These are phyloP conservation scores for Annulohypoxylon stygium DNA, from an alignment of 495 filamentous ascomycete genomes.

Conservation along the genomic window DNA sequence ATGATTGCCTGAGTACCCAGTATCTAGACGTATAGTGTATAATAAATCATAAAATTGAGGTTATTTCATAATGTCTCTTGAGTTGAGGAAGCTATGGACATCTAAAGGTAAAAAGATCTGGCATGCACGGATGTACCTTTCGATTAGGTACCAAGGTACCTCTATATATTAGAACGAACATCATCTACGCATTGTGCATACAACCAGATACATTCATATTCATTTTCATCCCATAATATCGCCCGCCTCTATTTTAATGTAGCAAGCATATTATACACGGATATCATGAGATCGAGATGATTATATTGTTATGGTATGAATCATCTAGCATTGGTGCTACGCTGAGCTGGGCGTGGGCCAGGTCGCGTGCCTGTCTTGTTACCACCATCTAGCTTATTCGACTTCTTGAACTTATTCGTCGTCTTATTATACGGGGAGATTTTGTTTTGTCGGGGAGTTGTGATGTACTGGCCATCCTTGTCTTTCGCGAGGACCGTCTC, in stretches of 20 bases:
- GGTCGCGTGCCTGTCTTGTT: background rate
- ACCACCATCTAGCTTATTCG: background rate
- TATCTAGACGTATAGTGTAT: background rate
- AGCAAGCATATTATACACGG: background rate
- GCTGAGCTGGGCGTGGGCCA: background rate
- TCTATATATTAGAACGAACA: background rate
- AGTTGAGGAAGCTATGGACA: background rate
- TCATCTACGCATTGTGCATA: background rate
- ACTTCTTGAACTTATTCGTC: background rate
- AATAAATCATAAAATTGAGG: background rate
- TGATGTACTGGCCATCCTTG: constrained; percentile 16
- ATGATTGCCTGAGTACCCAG: background rate
- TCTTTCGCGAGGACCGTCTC: constrained; percentile 22
- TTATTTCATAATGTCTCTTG: background rate
- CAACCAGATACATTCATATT: background rate
- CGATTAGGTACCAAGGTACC: background rate
- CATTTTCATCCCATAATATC: background rate
- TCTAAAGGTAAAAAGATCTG: background rate
- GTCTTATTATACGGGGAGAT: background rate
- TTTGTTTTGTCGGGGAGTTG: background rate
- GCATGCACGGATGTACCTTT: background rate
- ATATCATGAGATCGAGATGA: background rate
- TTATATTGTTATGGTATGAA: background rate
- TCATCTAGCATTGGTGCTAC: background rate
- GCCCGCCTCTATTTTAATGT: background rate